phyloP scores from a whole-genome alignment of 2,329 filamentous ascomycete genomes.

The Fusarium floridanum region DNA sequence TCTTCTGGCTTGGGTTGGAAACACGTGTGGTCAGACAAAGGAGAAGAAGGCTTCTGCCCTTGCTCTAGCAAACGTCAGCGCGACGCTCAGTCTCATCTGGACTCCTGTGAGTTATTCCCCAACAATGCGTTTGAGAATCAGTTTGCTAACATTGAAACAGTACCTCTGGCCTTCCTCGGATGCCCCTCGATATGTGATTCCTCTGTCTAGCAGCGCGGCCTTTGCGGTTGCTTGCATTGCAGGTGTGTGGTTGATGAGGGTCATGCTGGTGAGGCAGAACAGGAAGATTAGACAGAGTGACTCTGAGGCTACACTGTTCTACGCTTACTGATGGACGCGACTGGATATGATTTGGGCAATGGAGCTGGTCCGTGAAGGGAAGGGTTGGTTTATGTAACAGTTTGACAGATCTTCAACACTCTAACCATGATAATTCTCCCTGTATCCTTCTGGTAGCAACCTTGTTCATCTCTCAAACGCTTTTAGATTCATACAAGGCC shows the following conservation, averaged over 20 bases:
- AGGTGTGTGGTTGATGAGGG: constrained; percentile 44
- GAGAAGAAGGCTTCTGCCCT: constrained; percentile 62
- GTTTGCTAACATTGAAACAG: constrained; percentile 4
- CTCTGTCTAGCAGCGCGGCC: constrained; percentile 35
- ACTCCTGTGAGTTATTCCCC: constrained; percentile 26
- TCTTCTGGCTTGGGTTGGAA: constrained; percentile 58
- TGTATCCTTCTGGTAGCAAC: neutral
- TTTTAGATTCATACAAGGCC: neutral
- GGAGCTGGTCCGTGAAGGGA: neutral
- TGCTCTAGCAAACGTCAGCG: constrained; percentile 45
- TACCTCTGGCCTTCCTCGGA: constrained; percentile 41
- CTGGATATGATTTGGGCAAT: neutral
- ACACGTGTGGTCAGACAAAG: constrained; percentile 58
- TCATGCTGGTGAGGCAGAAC: constrained; percentile 46
- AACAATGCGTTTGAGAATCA: too few relatives aligned
- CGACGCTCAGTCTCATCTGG: constrained; percentile 38
- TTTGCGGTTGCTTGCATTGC: constrained; percentile 52
- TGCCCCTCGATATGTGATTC: constrained; percentile 38
- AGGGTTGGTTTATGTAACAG: neutral
- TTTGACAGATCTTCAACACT: neutral
- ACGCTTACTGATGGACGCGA: constrained; percentile 31
- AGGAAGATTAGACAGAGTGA: constrained; percentile 43
- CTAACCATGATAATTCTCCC: neutral
- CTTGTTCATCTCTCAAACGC: neutral
- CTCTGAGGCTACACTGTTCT: constrained; percentile 41